Evolutionary conservation across 768 basidiomycete species (phyloP), one percentile per base, ranked within the genome.

Genomic region (Lyophyllum decastes): DNA sequence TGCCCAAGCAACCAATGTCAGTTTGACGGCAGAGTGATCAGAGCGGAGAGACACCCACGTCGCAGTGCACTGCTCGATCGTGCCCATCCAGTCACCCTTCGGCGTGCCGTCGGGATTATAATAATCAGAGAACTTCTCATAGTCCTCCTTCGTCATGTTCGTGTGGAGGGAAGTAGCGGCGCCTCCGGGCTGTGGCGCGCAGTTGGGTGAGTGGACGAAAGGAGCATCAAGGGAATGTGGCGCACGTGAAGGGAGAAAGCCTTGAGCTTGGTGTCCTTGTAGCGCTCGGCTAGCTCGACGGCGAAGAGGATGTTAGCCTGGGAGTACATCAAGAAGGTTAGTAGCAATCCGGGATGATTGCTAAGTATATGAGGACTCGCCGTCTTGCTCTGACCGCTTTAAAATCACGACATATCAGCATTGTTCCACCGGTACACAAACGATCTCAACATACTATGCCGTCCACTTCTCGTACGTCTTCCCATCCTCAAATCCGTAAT

Each of bases 391-490:
- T 41, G 40, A 19, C 40, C 40, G 40, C 40, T 41, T 4, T 10
- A 19, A n/a, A 16, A 19, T 2, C 6, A 41, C 2, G n/a, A 10
- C n/a, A 10, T 41, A 41, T 53, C 38, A 53, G 27, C 46, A 21
- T 35, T 17, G 6, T 27, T 11, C 4, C 25, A 9, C 17, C 22
- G 1, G 14, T 19, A 17, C 14, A 38, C 25, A 21, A 19, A 41
- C n/a, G 40, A 41, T 4, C 16, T n/a, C 34, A n/a, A 49, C 54
- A n/a, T 49, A 54, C 57, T 60, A 65, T 25, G 50, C 58, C 34
- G 21, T 34, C 64, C 55, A 59, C 35, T 59, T 59, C 17, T 59
- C 54, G 44, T 59, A 59, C 12, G 44, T 26, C 54, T 59, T 51
- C n/a, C 58, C 49, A 1, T 55, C 58, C 5, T 50, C 48, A 11